Evolutionary conservation across 768 basidiomycete genomes (phyloP).

Genomic region (Paxillus involutus): DNA sequence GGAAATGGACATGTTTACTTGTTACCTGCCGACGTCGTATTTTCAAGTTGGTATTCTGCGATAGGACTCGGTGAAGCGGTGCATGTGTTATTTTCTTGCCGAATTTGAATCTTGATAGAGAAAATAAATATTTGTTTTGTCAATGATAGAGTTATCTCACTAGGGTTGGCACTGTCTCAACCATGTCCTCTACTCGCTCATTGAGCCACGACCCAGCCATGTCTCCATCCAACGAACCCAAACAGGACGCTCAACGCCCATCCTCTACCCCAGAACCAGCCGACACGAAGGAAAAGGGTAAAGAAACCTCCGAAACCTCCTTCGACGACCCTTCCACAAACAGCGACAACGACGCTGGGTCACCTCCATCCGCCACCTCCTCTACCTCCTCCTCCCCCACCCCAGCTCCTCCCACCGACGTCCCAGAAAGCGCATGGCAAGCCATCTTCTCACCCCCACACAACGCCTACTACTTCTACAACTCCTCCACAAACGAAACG

Average conservation of each 20-base stretch:
- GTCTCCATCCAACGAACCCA: slow-evolving; percentile 6
- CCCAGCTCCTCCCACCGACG: slow-evolving; percentile 14
- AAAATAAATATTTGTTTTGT: slow-evolving; percentile 10
- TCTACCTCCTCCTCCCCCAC: slow-evolving; percentile 7
- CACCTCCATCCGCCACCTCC: neutral
- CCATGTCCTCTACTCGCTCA: too few species aligned
- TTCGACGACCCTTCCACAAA: neutral
- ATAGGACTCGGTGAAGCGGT: neutral
- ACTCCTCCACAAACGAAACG: slow-evolving; percentile 70
- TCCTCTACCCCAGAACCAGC: neutral
- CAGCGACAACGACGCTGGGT: neutral
- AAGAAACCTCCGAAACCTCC: neutral
- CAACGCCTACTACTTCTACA: slow-evolving; percentile 86
- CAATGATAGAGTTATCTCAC: too few species aligned
- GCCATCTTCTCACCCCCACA: slow-evolving; percentile 77
- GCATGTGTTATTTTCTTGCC: neutral
- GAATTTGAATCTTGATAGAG: neutral
- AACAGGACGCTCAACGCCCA: slow-evolving; percentile 1
- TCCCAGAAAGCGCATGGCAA: slow-evolving; percentile 58
- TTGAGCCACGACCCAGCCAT: slow-evolving; percentile 3
- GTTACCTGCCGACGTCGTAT: too few species aligned
- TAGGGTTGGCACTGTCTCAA: too few species aligned
- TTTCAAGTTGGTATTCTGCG: neutral
- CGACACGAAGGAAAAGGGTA: slow-evolving; percentile 2
- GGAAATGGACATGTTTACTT: too few species aligned